These are phyloP conservation scores for Knufia fluminis DNA, from an alignment of 2,329 filamentous ascomycete genomes.

Conservation along the genomic window DNA sequence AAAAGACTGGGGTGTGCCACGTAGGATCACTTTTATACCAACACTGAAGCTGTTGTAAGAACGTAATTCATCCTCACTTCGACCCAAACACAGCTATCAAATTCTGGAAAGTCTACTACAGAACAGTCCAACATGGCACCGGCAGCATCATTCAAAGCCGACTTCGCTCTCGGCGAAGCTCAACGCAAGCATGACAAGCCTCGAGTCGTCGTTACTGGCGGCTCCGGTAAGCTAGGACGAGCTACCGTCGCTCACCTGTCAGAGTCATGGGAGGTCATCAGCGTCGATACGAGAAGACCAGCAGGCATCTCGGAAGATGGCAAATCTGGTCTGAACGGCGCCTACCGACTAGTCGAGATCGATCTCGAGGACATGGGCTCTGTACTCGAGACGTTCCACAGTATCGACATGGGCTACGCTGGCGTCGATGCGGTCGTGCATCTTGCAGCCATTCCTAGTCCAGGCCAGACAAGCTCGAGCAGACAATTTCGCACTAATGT, in stretches of 20 bases:
- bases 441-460: conserved; percentile 49
- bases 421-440: conserved; percentile 54
- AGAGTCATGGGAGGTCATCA: conserved; percentile 44
- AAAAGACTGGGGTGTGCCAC: too few relatives aligned
- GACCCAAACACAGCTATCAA: too few relatives aligned
- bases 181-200: not conserved
- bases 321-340: conserved; percentile 27
- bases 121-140: not conserved
- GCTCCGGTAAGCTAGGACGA: conserved; percentile 47
- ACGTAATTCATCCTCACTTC: too few relatives aligned
- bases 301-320: conserved; percentile 13
- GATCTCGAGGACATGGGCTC: conserved; percentile 48
- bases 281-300: conserved; percentile 43
- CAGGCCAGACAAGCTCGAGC: conserved; percentile 50
- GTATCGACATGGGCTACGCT: conserved; percentile 46
- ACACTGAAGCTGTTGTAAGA: too few relatives aligned
- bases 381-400: conserved; percentile 44
- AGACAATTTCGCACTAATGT: conserved; percentile 49
- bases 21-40: too few relatives aligned
- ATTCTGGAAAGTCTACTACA: too few relatives aligned
- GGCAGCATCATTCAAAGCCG: conserved; percentile 1
- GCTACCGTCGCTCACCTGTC: conserved; percentile 45
- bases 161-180: conserved; percentile 2
- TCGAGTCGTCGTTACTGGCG: conserved; percentile 45
- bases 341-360: conserved; percentile 45